phyloP scores from a whole-genome alignment of 2,329 filamentous ascomycete species.

The Fusarium sp. region DNA sequence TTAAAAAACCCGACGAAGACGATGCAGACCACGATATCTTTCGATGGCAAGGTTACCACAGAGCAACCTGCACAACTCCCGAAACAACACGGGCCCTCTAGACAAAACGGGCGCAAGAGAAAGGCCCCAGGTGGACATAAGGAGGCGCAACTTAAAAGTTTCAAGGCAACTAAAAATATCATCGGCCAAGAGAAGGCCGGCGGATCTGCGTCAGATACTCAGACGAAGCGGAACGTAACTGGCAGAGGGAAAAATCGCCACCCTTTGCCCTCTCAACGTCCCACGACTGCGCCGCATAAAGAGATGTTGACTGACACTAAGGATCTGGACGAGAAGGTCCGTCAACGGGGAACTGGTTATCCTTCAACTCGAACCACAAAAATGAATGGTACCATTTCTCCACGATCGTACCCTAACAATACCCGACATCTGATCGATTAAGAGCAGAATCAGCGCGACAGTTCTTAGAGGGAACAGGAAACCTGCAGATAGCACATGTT shows the following conservation, averaged over 20 bases:
- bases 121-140: constrained; percentile 51
- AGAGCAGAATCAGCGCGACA: not conserved
- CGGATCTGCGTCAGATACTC: constrained; percentile 14
- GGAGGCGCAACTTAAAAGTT: constrained; percentile 53
- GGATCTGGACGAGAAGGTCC: not conserved
- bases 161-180: constrained; percentile 40
- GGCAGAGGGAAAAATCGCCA: constrained; percentile 4
- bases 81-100: constrained; percentile 47
- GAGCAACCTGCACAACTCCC: constrained; percentile 34
- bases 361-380: constrained; percentile 37
- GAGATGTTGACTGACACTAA: not conserved
- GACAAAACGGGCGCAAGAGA: constrained; percentile 50
- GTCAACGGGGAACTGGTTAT: not conserved
- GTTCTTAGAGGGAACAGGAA: not conserved
- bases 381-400: constrained; percentile 55
- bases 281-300: constrained; percentile 1
- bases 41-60: constrained; percentile 45
- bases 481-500: constrained; percentile 5
- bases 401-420: constrained; percentile 53
- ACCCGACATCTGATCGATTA: constrained; percentile 54
- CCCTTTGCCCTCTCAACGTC: constrained; percentile 41
- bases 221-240: constrained; percentile 2
- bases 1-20: constrained; percentile 53
- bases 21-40: constrained; percentile 64
- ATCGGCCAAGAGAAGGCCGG: constrained; percentile 29